Conservation (phyloP, 768 basidiomycete genomes). For the Xanthoconium purpureum region DNA sequence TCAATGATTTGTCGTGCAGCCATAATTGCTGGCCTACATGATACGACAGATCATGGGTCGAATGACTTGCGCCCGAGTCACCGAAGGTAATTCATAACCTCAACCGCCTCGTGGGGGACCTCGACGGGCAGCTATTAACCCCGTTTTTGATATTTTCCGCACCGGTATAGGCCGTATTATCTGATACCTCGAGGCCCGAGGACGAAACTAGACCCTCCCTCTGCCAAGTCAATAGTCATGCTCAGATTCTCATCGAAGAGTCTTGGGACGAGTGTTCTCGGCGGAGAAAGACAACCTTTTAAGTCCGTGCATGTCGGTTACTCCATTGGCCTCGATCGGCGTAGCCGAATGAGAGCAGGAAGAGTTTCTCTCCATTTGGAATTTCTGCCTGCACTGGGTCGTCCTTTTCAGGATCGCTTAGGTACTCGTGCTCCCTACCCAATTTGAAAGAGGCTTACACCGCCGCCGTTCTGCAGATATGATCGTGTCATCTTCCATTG, state of each 20-base stretch:
- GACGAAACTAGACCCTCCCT: no score
- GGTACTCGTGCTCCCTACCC: no score
- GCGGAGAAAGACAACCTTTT: background rate
- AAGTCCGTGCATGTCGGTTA: background rate
- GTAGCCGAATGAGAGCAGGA: no score
- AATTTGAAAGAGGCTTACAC: no score
- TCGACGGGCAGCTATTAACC: background rate
- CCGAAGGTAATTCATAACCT: background rate
- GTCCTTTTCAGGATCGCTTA: no score
- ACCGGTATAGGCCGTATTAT: no score
- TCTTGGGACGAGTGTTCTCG: background rate
- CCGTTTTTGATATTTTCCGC: background rate
- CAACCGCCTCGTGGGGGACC: background rate
- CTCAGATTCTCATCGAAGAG: background rate
- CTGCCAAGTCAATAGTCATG: background rate
- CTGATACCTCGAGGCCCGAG: background rate
- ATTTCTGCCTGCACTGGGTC: no score
- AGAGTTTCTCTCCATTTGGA: no score
- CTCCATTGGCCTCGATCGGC: no score
- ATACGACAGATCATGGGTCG: background rate
- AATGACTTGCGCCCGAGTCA: background rate
- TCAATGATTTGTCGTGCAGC: background rate
- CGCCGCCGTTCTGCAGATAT: no score
- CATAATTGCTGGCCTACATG: no score
- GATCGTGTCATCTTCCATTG: constrained; percentile 5